phyloP scores from a whole-genome alignment of 2,329 filamentous ascomycete species.

The Ceratocystis albifundus region DNA sequence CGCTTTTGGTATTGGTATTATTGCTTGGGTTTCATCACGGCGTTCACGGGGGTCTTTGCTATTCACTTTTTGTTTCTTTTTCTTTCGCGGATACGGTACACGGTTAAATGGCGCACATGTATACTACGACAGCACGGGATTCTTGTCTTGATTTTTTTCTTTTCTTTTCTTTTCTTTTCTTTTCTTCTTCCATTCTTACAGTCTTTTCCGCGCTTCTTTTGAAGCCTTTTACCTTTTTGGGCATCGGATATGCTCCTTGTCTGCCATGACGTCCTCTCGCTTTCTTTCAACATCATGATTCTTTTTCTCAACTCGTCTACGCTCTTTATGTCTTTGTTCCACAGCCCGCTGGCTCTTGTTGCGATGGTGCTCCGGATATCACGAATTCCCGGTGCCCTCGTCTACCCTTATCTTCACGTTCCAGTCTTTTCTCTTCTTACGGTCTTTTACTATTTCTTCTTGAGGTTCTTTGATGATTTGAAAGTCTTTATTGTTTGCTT shows the following conservation, averaged over 20 bases:
- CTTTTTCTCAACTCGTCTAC: not conserved
- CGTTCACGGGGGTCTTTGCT: constrained; percentile 15
- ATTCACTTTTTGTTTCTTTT: constrained; percentile 7
- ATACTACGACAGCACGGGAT: constrained; percentile 17
- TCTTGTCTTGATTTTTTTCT: constrained; percentile 13
- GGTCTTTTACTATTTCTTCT: constrained; percentile 1
- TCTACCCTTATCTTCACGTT: not conserved
- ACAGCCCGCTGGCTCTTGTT: not conserved
- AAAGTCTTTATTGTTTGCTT: not conserved
- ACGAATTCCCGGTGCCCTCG: not conserved
- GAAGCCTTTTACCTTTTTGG: not conserved
- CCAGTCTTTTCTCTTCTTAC: not conserved
- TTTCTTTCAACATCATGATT: constrained; percentile 10
- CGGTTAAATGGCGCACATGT: constrained; percentile 15
- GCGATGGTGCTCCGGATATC: not conserved
- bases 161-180: constrained; percentile 18
- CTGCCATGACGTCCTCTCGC: constrained; percentile 18
- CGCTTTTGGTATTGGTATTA: not conserved
- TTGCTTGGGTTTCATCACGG: not conserved
- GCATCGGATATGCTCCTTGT: not conserved
- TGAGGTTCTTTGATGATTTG: not conserved
- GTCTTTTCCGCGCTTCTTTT: constrained; percentile 9
- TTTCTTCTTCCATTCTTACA: constrained; percentile 2
- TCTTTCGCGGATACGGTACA: constrained; percentile 13
- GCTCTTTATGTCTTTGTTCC: not conserved